phyloP scores from a whole-genome alignment of 1,284 basidiomycete species.

The Moesziomyces aphidis region DNA sequence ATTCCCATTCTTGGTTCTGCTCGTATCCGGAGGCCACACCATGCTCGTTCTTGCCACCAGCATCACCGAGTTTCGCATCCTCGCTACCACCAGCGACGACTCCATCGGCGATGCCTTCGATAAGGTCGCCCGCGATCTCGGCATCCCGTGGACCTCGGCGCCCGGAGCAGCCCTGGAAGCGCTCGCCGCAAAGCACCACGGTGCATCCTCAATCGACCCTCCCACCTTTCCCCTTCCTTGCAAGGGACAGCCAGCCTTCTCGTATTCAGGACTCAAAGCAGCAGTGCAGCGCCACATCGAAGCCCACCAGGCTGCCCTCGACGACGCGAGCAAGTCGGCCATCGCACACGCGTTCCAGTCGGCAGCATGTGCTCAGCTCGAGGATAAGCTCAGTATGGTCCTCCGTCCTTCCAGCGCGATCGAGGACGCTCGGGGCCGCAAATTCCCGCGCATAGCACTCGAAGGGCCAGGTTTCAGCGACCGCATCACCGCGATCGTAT shows the following conservation, averaged over 20 bases:
- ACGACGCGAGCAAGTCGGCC: not conserved
- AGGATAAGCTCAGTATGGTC: conserved; percentile 57
- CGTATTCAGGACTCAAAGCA: conserved; percentile 61
- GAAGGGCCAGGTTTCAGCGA: conserved; percentile 1
- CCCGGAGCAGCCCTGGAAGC: conserved; percentile 61
- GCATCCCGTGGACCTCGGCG: conserved; percentile 57
- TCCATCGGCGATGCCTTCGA: conserved; percentile 66
- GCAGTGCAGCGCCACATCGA: conserved; percentile 44
- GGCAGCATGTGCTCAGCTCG: conserved; percentile 60
- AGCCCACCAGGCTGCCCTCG: conserved; percentile 2
- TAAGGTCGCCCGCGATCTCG: conserved; percentile 59
- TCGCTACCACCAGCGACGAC: conserved; percentile 61
- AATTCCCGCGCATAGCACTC: conserved; percentile 23
- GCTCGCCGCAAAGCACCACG: conserved; percentile 4
- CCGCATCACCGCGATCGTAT: conserved; percentile 53
- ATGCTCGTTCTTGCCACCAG: conserved; percentile 57
- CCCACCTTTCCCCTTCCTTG: conserved; percentile 45
- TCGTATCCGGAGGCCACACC: conserved; percentile 66
- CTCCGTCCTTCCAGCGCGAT: conserved; percentile 15
- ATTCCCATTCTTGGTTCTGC: conserved; percentile 63
- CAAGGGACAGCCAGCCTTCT: conserved; percentile 53
- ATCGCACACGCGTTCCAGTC: conserved; percentile 57
- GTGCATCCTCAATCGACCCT: not conserved
- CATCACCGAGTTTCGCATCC: conserved; percentile 45
- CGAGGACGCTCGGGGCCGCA: conserved; percentile 5